Percentiles rank a stretch among this genome's conserved stretches.
Evolutionary conservation across 192 early-diverging fungal species (phyloP).

Genomic region (Rhizophagus clarus): DNA sequence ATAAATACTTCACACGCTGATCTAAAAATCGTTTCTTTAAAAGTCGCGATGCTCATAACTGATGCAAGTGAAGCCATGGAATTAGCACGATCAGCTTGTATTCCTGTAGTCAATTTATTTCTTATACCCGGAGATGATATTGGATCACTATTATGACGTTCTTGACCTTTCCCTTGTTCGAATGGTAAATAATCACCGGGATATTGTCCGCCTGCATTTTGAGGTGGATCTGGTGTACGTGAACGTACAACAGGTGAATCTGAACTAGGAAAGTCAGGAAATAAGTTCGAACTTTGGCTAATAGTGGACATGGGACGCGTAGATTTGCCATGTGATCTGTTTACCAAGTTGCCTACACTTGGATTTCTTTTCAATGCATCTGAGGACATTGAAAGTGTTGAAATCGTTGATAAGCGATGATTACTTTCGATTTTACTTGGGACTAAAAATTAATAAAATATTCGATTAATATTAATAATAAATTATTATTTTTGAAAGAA

Average conservation of each 20-base stretch:
- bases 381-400: not conserved
- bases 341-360: not conserved
- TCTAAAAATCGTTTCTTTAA: constrained; percentile 43
- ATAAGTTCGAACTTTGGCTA: not conserved
- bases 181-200: not conserved
- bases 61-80: constrained; percentile 9
- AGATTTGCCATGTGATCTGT: not conserved
- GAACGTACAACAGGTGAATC: not conserved
- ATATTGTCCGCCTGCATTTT: not conserved
- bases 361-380: not conserved
- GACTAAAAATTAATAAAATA: constrained; percentile 15
- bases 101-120: not conserved
- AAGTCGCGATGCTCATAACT: constrained; percentile 25
- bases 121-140: not conserved
- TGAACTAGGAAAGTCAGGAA: not conserved
- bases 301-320: not conserved
- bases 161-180: not conserved
- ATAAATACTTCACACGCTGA: constrained; percentile 55
- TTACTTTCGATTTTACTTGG: not conserved
- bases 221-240: not conserved
- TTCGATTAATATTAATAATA: not conserved
- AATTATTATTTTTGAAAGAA: not conserved
- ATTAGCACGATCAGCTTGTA: constrained; percentile 18
- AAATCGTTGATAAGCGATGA: not conserved
- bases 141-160: not conserved